A percentile compares a stretch with the other conserved stretches of the same genome.
phyloP scores from a whole-genome alignment of 192 early-diverging fungal species.

The Funneliformis mosseae region DNA sequence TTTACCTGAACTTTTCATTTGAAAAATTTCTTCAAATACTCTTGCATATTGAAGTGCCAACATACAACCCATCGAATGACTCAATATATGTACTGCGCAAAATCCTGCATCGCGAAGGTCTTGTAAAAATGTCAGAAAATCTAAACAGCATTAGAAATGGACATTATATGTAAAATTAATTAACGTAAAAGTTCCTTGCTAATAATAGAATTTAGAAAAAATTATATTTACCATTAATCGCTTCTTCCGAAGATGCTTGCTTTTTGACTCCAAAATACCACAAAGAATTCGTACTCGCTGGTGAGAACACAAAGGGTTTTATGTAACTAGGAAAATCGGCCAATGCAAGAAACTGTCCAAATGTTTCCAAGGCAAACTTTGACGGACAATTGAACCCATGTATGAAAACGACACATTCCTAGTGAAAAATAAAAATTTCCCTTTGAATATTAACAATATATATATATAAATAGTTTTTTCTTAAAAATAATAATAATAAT shows the following conservation, averaged over 20 bases:
- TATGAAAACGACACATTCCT: conserved; percentile 44
- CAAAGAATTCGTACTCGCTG: conserved; percentile 41
- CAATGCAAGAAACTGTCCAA: conserved; percentile 43
- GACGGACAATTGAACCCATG: conserved; percentile 46
- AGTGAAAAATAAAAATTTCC: conserved; percentile 20
- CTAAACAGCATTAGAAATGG: too few relatives aligned
- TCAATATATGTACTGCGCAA: conserved; percentile 39
- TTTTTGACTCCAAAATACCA: conserved; percentile 42
- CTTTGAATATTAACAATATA: neutral
- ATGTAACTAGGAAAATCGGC: conserved; percentile 46
- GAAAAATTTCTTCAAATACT: conserved; percentile 7
- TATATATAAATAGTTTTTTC: too few relatives aligned
- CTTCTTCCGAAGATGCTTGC: conserved; percentile 37
- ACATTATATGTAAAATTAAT: neutral
- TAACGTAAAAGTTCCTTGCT: neutral
- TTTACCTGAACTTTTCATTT: neutral
- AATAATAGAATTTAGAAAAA: neutral
- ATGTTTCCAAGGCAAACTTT: conserved; percentile 40
- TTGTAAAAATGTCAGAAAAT: conserved; percentile 41
- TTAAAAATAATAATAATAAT: too few relatives aligned
- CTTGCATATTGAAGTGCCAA: neutral
- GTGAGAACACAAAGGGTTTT: conserved; percentile 48
- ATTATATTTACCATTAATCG: conserved; percentile 29
- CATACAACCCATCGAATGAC: conserved; percentile 43
- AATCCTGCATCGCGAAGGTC: conserved; percentile 42